Evolutionary conservation across 2,329 filamentous ascomycete species (phyloP), one percentile per base, ranked within the genome.

Genomic region (Fusarium sp.): DNA sequence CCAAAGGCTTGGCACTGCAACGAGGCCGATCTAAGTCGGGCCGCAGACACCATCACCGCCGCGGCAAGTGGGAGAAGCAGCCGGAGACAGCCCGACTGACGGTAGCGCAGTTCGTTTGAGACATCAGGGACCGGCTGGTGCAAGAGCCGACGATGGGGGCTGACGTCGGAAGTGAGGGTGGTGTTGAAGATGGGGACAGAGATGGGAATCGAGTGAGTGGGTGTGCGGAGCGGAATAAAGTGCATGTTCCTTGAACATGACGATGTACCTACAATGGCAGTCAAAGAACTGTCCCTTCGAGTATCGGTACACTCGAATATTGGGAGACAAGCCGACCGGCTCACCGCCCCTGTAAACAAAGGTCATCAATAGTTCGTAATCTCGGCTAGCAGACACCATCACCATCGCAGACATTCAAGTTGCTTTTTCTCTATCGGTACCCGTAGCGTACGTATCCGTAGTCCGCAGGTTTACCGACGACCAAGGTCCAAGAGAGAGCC

Each of bases 251-350:
- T 31, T 40, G 38, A 55, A 51, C 29, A 40, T 13, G 33, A 27
- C 25, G 53, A 42, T 42, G 42, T 16, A 74, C 90, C 74, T 86
- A 95, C 93, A 97, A 78, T 97, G 95, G 74, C 92, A 90, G 76
- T 93, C 93, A 77, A 97, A 97, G 78, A 94, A 97, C 77, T 97
- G 93, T 0, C 92, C 93, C 70, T 90, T 87, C 1, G 86, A 87
- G 79, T 97, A 97, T 20, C 94, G 87, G 81, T 97, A 97, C 29
- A 97, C 88, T 33, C 95, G 86, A 60, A 97, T 96, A 71, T 96
- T 96, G 8, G 92, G 89, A 78, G 93, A 97, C 64, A 97, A 81
- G 0, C 93, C 93, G n/a, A 96, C 81, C 0, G 92, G 88, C 54
- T 93, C 86, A 27, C 93, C 93, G 62, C 92, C 93, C 92, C 93